Base-by-base conservation (phyloP, 352 stramenopile genomes). In the Pythium brachiatum region DNA sequence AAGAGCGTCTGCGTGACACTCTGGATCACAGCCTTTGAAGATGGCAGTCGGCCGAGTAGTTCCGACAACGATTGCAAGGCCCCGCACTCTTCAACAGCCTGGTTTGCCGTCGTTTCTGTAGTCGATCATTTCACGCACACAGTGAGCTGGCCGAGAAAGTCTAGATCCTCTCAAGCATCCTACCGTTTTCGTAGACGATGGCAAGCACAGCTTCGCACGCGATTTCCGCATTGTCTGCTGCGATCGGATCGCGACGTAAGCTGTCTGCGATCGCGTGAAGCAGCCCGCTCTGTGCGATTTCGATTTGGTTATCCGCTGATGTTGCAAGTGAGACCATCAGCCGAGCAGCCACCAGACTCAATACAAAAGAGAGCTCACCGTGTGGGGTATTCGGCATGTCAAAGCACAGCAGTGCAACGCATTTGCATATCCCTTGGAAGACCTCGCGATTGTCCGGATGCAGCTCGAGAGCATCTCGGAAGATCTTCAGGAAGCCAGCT, bases 231-330 rank as follows among this genome's bases (percentile, higher is more conserved):
- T 76, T 63, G 1, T 73, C 60, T 9, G 68, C 66, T 11, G 23
- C 64, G 16, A 78, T 32, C 0, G 11, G 11, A 43, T 57, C 55
- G 0, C 48, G 26, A 20, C 29, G 36, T 1, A 83, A 27, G 2
- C 61, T 64, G 3, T 68, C 57, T 25, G 68, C 68, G 59, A 90
- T 64, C 8, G 55, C 20, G 3, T 60, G 57, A 12, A 83, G 55
- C 5, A 86, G 29, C 2, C 78, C 76, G 41, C 53, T 34, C 8
- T 61, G 47, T 8, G 57, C 68, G n/a, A 84, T 81, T 13, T 82
- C 73, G 12, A 53, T 31, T 51, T 90, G 81, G 27, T 90, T 90
- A 26, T 88, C 76, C 29, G 60, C 81, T 88, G 39, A 13, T 7
- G 1, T 18, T 25, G 12, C 21, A 66, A 7, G 1, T 34, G 29